Evolutionary conservation across 1,284 basidiomycete genomes (phyloP), one percentile per base, ranked within the genome.

Genomic region (Malassezia japonica): DNA sequence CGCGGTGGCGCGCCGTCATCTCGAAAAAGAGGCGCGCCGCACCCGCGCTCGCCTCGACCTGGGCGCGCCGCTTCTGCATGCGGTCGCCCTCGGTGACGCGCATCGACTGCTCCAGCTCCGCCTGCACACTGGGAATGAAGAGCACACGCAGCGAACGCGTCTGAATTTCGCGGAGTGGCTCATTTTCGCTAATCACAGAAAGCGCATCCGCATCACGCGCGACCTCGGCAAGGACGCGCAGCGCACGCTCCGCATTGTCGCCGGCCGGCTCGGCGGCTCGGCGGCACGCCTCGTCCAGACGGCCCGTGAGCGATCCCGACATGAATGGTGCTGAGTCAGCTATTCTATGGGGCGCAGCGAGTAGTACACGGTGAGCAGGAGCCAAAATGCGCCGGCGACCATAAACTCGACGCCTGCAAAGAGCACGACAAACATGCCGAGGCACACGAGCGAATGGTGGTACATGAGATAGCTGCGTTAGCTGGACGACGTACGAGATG

Each of bases 351-450:
- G 28, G 28, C 20, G 47, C 21, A 8, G 40, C 27, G 49, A 51
- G 24, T 23, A 42, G 46, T 66, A 70, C 24, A 64, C 51, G 8
- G 63, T 57, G 6, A 61, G 61, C 6, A 67, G 36, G 23, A 55
- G 57, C 65, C 69, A 68, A 15, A 72, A 48, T 28, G 59, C 62
- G 20, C 66, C 50, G 6, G 67, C 70, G 4, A 64, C 59, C 9
- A 52, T 46, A 49, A 72, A 60, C 59, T 72, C 70, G 41, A 67
- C 60, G 9, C 40, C 39, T 23, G 69, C 20, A 49, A 72, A 72
- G 25, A 68, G 50, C 32, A 56, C 46, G 4, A 67, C 62, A 40
- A 72, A 72, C 12, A 59, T 29, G 43, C 60, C 51, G 33, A 72
- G 65, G 15, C 59, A 67, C 6, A 64, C 25, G 12, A 71, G 36